Evolutionary conservation across 2,329 filamentous ascomycete species (phyloP).

Genomic region (Hypoxylon sp.): DNA sequence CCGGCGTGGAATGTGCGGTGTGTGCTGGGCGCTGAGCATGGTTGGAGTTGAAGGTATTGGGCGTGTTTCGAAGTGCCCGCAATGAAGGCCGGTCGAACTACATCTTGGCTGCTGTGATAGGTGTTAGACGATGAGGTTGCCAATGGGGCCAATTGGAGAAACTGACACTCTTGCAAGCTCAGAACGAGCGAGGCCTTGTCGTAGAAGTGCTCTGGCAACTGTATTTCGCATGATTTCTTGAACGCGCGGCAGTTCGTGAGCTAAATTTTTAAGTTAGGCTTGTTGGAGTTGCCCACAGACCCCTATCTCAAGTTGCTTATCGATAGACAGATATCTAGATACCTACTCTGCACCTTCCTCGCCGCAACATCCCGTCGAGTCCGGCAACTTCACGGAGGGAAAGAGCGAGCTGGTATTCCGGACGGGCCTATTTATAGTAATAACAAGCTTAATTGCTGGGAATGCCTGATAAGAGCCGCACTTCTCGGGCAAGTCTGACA

Average conservation of each 20-base stretch:
- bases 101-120: slow-evolving; percentile 33
- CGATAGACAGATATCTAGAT: slow-evolving; percentile 1
- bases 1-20: slow-evolving; percentile 35
- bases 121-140: slow-evolving; percentile 10
- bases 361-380: background rate
- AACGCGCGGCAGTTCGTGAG: slow-evolving; percentile 1
- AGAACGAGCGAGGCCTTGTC: slow-evolving; percentile 35
- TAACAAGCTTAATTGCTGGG: background rate
- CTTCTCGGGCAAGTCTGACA: background rate
- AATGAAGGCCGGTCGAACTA: slow-evolving; percentile 36
- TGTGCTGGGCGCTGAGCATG: slow-evolving; percentile 7
- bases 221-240: slow-evolving; percentile 43
- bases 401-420: slow-evolving; percentile 15
- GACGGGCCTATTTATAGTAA: background rate
- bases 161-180: slow-evolving; percentile 41
- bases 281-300: background rate
- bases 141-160: slow-evolving; percentile 40
- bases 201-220: slow-evolving; percentile 42
- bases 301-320: slow-evolving; percentile 15
- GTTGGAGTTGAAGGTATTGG: background rate
- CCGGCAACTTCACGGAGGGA: background rate
- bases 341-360: background rate
- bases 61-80: background rate
- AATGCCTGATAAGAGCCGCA: background rate
- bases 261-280: slow-evolving; percentile 22